A percentile compares a stretch with the other conserved stretches of the same genome.
These are phyloP conservation scores for Rhododendron mucronatum DNA, from an alignment of 148 eudicot genomes.

Conservation along the genomic window DNA sequence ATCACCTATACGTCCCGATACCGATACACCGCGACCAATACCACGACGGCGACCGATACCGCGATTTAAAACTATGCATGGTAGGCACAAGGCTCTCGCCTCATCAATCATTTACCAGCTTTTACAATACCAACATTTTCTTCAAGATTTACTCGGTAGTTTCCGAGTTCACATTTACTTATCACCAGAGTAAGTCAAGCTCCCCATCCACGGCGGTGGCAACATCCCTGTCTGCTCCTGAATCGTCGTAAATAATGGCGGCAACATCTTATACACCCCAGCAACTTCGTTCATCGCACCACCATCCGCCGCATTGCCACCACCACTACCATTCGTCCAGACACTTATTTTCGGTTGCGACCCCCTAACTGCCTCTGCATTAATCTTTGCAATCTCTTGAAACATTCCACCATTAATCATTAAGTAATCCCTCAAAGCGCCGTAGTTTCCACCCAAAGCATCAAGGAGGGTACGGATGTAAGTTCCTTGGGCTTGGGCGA, in stretches of 20 bases:
- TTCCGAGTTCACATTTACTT: too few species aligned
- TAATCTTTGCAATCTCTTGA: conserved; percentile 51
- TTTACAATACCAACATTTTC: too few species aligned
- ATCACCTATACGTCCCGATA: too few species aligned
- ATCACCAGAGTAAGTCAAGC: neutral
- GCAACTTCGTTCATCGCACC: conserved; percentile 43
- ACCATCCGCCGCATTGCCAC: conserved; percentile 12
- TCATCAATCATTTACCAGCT: too few species aligned
- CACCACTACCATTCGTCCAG: conserved; percentile 44
- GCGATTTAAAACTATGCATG: too few species aligned
- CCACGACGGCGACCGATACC: too few species aligned
- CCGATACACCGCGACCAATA: too few species aligned
- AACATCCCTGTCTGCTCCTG: conserved; percentile 52
- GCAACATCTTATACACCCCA: conserved; percentile 43
- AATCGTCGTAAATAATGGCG: conserved; percentile 53
- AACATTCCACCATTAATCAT: conserved; percentile 54
- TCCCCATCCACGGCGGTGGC: conserved; percentile 49
- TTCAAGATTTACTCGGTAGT: too few species aligned
- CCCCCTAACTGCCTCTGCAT: conserved; percentile 46
- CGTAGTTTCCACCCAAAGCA: conserved; percentile 30
- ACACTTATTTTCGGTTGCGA: conserved; percentile 53
- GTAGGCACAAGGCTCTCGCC: too few species aligned
- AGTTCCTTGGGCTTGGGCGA: conserved; percentile 36
- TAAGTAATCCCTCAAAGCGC: conserved; percentile 48
- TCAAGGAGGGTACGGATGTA: conserved; percentile 17